phyloP scores from a whole-genome alignment of 164 flowering plant genomes.

The Nymphaea colorata region DNA sequence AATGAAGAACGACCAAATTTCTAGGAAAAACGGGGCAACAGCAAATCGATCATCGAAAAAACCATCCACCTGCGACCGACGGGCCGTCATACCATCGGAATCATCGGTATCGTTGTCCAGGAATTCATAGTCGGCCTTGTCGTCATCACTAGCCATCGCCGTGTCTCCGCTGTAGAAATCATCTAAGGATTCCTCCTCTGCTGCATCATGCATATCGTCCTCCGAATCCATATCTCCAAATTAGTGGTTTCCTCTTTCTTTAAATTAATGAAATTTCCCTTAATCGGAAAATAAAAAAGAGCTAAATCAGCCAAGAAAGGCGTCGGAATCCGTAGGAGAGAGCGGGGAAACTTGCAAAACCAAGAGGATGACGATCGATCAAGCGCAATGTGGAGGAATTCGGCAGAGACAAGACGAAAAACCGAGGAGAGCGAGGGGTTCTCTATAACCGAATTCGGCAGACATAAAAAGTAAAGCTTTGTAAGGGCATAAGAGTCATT shows the following conservation, averaged over 20 bases:
- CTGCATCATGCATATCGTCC: constrained; percentile 48
- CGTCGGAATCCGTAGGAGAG: background rate
- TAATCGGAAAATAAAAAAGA: background rate
- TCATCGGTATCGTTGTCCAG: constrained; percentile 17
- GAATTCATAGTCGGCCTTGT: constrained; percentile 16
- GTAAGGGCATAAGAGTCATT: too few relatives aligned
- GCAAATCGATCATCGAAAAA: too few relatives aligned
- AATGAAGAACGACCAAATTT: too few relatives aligned
- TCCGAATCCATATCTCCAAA: constrained; percentile 32
- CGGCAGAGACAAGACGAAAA: background rate
- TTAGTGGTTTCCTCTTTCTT: too few relatives aligned
- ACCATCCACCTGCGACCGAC: constrained; percentile 15
- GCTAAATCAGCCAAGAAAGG: background rate
- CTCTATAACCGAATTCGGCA: too few relatives aligned
- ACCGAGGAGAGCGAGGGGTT: too few relatives aligned
- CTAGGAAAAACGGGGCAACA: too few relatives aligned
- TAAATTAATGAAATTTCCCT: too few relatives aligned
- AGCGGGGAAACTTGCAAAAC: too few relatives aligned
- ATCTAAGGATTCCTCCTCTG: constrained; percentile 39
- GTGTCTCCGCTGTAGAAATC: constrained; percentile 35
- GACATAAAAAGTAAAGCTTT: too few relatives aligned
- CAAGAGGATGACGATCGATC: too few relatives aligned
- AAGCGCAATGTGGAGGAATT: background rate
- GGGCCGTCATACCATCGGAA: constrained; percentile 12
- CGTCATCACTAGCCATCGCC: constrained; percentile 18